Conservation (phyloP, 805 yeast genomes). For the Komagataella mondaviorum region DNA sequence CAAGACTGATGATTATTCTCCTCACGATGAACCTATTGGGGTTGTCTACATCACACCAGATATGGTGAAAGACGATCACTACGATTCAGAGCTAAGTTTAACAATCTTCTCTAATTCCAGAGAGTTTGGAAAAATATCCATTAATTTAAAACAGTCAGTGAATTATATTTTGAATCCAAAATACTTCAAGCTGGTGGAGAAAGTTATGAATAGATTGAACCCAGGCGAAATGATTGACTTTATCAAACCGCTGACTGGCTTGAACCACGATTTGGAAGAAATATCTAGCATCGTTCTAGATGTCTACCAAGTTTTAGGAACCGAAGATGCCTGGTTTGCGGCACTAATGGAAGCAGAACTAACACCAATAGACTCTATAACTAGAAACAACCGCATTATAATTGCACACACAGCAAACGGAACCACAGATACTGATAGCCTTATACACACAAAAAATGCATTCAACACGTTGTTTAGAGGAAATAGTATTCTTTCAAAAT, state of each 20-base stretch:
- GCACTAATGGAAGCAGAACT: slow-evolving; percentile 59
- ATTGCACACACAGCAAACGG: slow-evolving; percentile 9
- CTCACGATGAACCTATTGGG: slow-evolving; percentile 32
- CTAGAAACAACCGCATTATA: slow-evolving; percentile 24
- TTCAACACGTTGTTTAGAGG: slow-evolving; percentile 71
- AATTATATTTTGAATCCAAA: slow-evolving; percentile 46
- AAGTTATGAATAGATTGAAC: slow-evolving; percentile 39
- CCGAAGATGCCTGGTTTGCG: slow-evolving; percentile 63
- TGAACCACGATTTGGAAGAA: slow-evolving; percentile 31
- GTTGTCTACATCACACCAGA: slow-evolving; percentile 41
- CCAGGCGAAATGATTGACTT: slow-evolving; percentile 38
- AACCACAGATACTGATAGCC: slow-evolving; percentile 15
- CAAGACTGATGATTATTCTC: slow-evolving; percentile 11
- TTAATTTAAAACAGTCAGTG: slow-evolving; percentile 36
- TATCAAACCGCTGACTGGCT: slow-evolving; percentile 19
- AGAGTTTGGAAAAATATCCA: slow-evolving; percentile 43
- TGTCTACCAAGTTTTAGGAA: slow-evolving; percentile 56
- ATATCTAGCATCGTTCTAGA: slow-evolving; percentile 51
- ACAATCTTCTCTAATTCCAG: slow-evolving; percentile 4
- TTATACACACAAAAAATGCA: slow-evolving; percentile 18
- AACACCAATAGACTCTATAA: slow-evolving; percentile 27
- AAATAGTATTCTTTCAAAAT: slow-evolving; percentile 67
- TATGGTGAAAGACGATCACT: slow-evolving; percentile 19
- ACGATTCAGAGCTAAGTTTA: slow-evolving; percentile 1
- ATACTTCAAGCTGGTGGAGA: slow-evolving; percentile 49